Evolutionary conservation across 2,329 filamentous ascomycete species (phyloP).

Genomic region (Nakataea oryzae): DNA sequence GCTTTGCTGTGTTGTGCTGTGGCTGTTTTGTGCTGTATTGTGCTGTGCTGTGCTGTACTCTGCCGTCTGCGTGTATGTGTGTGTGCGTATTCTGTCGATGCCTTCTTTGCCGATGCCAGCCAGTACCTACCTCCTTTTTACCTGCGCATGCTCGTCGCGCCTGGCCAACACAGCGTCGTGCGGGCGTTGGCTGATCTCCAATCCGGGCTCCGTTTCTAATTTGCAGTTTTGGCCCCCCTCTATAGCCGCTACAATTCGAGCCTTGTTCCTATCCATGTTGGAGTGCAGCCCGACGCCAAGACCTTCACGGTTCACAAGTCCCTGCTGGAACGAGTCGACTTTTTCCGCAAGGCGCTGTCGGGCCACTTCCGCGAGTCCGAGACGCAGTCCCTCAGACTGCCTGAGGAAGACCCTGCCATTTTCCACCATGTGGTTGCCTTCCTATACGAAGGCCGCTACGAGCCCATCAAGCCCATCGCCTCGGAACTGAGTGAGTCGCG

Average conservation of each 20-base stretch:
- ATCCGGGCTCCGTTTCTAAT: background rate
- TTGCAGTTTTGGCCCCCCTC: background rate
- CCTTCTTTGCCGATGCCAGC: background rate
- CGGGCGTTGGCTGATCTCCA: background rate
- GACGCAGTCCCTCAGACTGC: constrained; percentile 34
- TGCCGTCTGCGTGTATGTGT: background rate
- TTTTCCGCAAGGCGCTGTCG: constrained; percentile 36
- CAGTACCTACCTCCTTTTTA: background rate
- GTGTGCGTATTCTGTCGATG: background rate
- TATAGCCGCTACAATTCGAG: constrained; percentile 31
- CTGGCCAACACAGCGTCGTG: background rate
- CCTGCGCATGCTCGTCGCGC: background rate
- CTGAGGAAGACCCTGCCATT: constrained; percentile 38
- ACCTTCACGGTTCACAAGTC: constrained; percentile 36
- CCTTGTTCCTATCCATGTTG: constrained; percentile 33
- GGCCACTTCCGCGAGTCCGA: constrained; percentile 35
- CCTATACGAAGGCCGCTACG: constrained; percentile 35
- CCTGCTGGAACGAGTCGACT: constrained; percentile 33
- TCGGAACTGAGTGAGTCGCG: constrained; percentile 23
- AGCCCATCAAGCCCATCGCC: constrained; percentile 31
- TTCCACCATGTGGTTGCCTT: constrained; percentile 42
- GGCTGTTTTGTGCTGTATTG: too few relatives aligned
- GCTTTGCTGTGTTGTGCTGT: too few relatives aligned
- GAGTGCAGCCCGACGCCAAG: constrained; percentile 26
- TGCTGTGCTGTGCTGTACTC: too few relatives aligned